A percentile compares a stretch with the other conserved stretches of the same genome.
phyloP scores from a whole-genome alignment of 2,329 filamentous ascomycete species.

The Shiraia bambusicola region DNA sequence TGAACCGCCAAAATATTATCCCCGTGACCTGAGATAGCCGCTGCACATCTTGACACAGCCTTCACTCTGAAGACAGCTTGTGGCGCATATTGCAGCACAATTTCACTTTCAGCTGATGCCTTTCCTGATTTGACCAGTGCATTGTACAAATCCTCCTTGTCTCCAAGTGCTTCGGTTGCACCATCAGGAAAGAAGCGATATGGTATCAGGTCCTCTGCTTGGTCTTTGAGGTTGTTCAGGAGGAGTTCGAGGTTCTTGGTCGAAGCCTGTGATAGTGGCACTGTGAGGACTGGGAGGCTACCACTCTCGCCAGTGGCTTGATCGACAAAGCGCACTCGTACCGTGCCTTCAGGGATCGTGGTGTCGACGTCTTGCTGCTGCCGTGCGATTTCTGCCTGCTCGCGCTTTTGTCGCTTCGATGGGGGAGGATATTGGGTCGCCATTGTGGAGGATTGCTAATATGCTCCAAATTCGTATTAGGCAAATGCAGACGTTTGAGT shows the following conservation, averaged over 20 bases:
- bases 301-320: constrained; percentile 68
- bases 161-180: constrained; percentile 47
- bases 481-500: neutral
- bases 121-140: constrained; percentile 46
- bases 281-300: constrained; percentile 66
- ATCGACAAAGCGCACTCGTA: constrained; percentile 87
- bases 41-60: constrained; percentile 84
- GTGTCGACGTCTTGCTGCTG: constrained; percentile 74
- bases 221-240: constrained; percentile 77
- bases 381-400: constrained; percentile 68
- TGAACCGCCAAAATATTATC: constrained; percentile 84
- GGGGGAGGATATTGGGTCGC: constrained; percentile 80
- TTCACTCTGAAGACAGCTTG: constrained; percentile 94
- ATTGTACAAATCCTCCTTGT: constrained; percentile 50
- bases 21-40: constrained; percentile 85
- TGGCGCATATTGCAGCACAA: constrained; percentile 68
- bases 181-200: constrained; percentile 64
- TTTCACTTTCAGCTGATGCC: constrained; percentile 59
- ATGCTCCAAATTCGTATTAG: neutral
- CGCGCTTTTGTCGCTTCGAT: constrained; percentile 82
- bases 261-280: constrained; percentile 80
- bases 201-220: constrained; percentile 63
- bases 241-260: constrained; percentile 88
- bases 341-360: constrained; percentile 67
- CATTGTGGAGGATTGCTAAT: constrained; percentile 55